Evolutionary conservation across 1,284 basidiomycete genomes (phyloP), one percentile per base, ranked within the genome.

Genomic region (Mycocalia duriaeana): DNA sequence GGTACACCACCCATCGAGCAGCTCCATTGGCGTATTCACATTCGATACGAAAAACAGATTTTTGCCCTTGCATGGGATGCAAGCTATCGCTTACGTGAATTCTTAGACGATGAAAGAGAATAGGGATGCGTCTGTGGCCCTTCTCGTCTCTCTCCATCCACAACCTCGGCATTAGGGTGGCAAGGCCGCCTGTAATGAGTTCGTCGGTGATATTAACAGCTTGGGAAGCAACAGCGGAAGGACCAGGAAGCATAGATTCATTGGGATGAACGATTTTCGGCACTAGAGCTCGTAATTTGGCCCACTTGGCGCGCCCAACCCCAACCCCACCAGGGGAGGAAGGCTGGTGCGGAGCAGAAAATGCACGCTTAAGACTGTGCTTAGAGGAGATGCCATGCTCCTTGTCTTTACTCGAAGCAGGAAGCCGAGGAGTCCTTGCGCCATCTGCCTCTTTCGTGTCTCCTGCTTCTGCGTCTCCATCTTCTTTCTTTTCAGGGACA

Each of bases 11-110:
- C 95, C 96, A 99, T 64, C 91, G 85, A 48, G 88, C 85, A 3
- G 86, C 85, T n/a, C 92, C 91, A 55, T 96, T 94, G 1, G 92
- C 95, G 61, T 99, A 98, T 67, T 96, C 91, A 67, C 94, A 95
- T 66, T 96, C 93, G 56, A 96, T 93, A 16, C 92, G 81, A 65
- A 94, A 96, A 3, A 94, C 83, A 4, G 89, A 82, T 59, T 89
- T 91, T 45, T 82, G 73, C 25, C 81, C 79, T 57, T 90, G 79
- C 53, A 89, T 71, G 3, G 91, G 87, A 66, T 94, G 84, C 43
- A 95, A 65, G 53, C 89, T 90, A 66, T 94, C 91, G 57, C 85
- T 91, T 47, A 95, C 79, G 7, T 86, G 81, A 48, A 94, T 84
- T 45, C 86, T 82, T 25, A 96, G 70, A 41, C 91, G 83, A 60